A percentile compares a stretch with the other conserved stretches of the same genome.
phyloP scores from a whole-genome alignment of 257 asterid genomes.

The Sherardia arvensis region DNA sequence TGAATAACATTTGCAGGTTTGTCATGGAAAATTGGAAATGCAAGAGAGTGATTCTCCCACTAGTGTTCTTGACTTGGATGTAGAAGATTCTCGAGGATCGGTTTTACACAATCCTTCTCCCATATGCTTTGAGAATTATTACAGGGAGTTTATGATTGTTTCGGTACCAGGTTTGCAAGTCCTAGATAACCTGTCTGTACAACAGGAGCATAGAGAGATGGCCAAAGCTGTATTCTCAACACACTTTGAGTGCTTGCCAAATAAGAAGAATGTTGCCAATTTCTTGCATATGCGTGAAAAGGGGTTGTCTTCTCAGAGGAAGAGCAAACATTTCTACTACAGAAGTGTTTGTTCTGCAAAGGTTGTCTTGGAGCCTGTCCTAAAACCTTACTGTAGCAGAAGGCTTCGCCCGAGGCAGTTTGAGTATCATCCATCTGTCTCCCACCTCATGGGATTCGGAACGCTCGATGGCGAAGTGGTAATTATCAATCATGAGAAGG shows the following conservation, averaged over 20 bases:
- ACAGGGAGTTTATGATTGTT: slow-evolving; percentile 25
- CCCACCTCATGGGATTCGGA: slow-evolving; percentile 77
- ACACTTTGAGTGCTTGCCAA: slow-evolving; percentile 61
- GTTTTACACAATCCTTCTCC: slow-evolving; percentile 21
- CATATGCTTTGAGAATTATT: slow-evolving; percentile 23
- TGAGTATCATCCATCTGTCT: slow-evolving; percentile 71
- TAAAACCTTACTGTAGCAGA: slow-evolving; percentile 18
- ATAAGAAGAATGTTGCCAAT: slow-evolving; percentile 45
- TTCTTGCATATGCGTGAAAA: slow-evolving; percentile 49
- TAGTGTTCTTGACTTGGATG: slow-evolving; percentile 28
- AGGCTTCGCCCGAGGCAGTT: slow-evolving; percentile 72
- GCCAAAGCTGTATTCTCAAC: slow-evolving; percentile 41
- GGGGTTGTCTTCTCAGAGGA: slow-evolving; percentile 30
- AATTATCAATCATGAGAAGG: slow-evolving; percentile 62
- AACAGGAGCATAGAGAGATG: slow-evolving; percentile 23
- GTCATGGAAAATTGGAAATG: slow-evolving; percentile 19
- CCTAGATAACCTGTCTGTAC: slow-evolving; percentile 19
- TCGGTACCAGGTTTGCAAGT: slow-evolving; percentile 19
- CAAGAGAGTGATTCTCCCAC: slow-evolving; percentile 29
- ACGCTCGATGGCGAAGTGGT: slow-evolving; percentile 79
- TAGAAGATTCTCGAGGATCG: slow-evolving; percentile 11
- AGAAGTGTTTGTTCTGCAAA: slow-evolving; percentile 67
- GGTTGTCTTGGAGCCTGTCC: slow-evolving; percentile 36
- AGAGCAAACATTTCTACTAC: slow-evolving; percentile 41
- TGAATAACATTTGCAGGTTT: slow-evolving; percentile 15